Percentiles rank a stretch among this genome's conserved stretches.
phyloP scores from a whole-genome alignment of 2,329 filamentous ascomycete species.

The Arthrobotrys pseudoclavata region DNA sequence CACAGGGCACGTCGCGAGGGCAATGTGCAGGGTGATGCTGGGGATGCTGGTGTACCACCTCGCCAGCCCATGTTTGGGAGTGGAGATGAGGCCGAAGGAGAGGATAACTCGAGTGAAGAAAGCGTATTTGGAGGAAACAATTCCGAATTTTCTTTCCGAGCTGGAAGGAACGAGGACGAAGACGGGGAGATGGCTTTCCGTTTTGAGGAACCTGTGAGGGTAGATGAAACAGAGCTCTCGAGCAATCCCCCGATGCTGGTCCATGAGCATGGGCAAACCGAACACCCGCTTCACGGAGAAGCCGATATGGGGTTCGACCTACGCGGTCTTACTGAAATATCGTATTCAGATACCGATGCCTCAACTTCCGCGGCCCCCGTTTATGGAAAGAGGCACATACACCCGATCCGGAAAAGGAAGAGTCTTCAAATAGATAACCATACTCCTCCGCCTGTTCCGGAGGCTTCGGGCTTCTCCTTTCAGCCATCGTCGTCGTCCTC shows the following conservation, averaged over 20 bases:
- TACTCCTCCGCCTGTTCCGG: slow-evolving; percentile 12
- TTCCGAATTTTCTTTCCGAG: slow-evolving; percentile 49
- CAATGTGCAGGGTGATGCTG: slow-evolving; percentile 35
- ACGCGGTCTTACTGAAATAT: slow-evolving; percentile 37
- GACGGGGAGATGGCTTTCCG: slow-evolving; percentile 55
- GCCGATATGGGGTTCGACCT: slow-evolving; percentile 52
- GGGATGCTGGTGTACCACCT: slow-evolving; percentile 5
- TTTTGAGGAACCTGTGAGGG: slow-evolving; percentile 49
- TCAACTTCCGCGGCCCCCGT: slow-evolving; percentile 35
- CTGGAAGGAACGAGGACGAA: slow-evolving; percentile 45
- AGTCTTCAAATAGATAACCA: slow-evolving; percentile 22
- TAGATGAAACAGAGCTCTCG: slow-evolving; percentile 28
- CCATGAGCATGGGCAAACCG: slow-evolving; percentile 9
- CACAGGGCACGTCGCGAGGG: slow-evolving; percentile 47
- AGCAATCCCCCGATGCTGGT: slow-evolving; percentile 1
- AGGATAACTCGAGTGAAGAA: slow-evolving; percentile 55
- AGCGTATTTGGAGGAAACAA: slow-evolving; percentile 58
- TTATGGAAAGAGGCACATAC: slow-evolving; percentile 41
- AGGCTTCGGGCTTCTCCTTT: slow-evolving; percentile 39
- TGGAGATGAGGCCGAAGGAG: slow-evolving; percentile 59
- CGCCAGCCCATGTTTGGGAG: slow-evolving; percentile 53
- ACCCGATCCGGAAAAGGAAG: slow-evolving; percentile 50
- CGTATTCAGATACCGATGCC: slow-evolving; percentile 52
- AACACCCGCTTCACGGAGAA: slow-evolving; percentile 9
- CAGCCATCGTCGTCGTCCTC: slow-evolving; percentile 23